phyloP scores from a whole-genome alignment of 306 rosid species.

The Vigna nakashimae region DNA sequence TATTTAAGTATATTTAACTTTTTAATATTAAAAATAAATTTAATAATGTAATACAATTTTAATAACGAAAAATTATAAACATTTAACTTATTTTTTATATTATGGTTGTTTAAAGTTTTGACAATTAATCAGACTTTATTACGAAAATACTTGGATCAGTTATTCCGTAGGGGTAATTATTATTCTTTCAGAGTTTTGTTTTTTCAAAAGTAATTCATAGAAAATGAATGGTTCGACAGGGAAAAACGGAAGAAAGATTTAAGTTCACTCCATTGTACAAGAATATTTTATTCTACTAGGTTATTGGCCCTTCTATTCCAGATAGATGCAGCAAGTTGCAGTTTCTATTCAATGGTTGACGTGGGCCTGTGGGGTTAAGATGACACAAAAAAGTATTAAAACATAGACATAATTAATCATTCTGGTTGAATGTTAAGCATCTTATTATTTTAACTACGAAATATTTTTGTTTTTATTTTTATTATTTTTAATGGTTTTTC shows the following conservation, averaged over 20 bases:
- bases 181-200: not conserved
- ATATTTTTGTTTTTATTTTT: too few species aligned
- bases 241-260: too few species aligned
- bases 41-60: too few species aligned
- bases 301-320: not conserved
- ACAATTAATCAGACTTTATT: not conserved
- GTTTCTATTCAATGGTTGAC: not conserved
- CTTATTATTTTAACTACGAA: too few species aligned
- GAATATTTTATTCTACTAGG: not conserved
- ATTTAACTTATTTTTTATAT: too few species aligned
- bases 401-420: not conserved
- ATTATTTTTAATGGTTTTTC: too few species aligned
- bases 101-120: not conserved
- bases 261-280: too few species aligned
- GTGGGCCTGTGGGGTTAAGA: not conserved
- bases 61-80: too few species aligned
- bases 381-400: not conserved
- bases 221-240: not conserved
- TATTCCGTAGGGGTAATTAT: not conserved
- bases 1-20: too few species aligned
- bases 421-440: not conserved
- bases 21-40: too few species aligned
- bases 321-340: conserved; percentile 3
- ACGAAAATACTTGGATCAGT: not conserved
- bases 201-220: not conserved